Evolutionary conservation across 441 rosid species (phyloP).

Genomic region (Biscutella laevigata): DNA sequence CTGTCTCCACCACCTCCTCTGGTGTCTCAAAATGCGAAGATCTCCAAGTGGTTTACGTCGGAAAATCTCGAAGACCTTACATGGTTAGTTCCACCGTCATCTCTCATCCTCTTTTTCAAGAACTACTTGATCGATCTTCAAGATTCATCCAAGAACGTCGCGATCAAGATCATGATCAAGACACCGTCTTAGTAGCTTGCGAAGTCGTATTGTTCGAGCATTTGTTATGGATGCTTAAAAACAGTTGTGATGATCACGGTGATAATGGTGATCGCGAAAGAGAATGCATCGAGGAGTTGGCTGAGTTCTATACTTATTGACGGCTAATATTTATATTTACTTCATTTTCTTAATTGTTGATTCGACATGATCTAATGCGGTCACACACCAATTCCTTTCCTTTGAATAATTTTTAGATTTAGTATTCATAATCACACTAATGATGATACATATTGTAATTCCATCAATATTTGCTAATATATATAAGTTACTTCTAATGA

Average conservation of each 20-base stretch:
- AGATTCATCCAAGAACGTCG: conserved; percentile 16
- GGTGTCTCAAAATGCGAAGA: conserved; percentile 14
- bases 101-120: conserved; percentile 70
- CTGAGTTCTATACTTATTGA: conserved; percentile 62
- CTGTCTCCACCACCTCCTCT: conserved; percentile 11
- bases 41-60: conserved; percentile 57
- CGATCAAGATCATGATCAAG: conserved; percentile 24
- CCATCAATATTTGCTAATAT: not conserved
- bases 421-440: not conserved
- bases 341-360: not conserved
- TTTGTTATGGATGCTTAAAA: conserved; percentile 79
- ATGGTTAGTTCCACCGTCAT: conserved; percentile 41
- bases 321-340: not conserved
- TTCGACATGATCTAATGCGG: not conserved
- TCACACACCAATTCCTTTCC: not conserved
- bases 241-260: conserved; percentile 8
- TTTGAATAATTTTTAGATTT: not conserved
- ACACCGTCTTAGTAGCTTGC: conserved; percentile 44
- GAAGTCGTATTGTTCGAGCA: conserved; percentile 88
- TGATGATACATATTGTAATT: not conserved
- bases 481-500: not conserved
- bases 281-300: conserved; percentile 22
- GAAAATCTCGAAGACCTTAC: conserved; percentile 66
- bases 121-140: conserved; percentile 47
- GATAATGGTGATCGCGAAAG: not conserved